Conservation (phyloP, 106 monocot species). For the Chionographis japonica region DNA sequence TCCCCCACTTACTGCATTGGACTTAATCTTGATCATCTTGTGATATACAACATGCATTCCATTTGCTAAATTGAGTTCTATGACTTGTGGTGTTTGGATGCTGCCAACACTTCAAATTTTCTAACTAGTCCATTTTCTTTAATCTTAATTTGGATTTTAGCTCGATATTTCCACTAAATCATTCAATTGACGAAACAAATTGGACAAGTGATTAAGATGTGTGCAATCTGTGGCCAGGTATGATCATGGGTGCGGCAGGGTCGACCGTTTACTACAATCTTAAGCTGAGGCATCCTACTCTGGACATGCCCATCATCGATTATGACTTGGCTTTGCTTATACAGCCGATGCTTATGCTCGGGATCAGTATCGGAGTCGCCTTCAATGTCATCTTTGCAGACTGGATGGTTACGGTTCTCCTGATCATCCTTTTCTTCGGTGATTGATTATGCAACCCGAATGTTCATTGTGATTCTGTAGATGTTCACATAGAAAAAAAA, state of each 20-base stretch:
- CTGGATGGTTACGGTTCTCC: slow-evolving; percentile 77
- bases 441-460: background rate
- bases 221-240: slow-evolving; percentile 36
- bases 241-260: slow-evolving; percentile 74
- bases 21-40: no score
- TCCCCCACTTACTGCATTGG: no score
- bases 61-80: no score
- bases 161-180: no score
- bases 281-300: slow-evolving; percentile 68
- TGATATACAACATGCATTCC: no score
- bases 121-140: no score
- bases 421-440: slow-evolving; percentile 73
- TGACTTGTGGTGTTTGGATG: no score
- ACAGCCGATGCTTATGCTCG: slow-evolving; percentile 81
- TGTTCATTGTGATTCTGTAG: background rate
- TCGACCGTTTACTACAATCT: slow-evolving; percentile 86
- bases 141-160: no score
- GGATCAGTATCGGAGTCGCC: slow-evolving; percentile 76
- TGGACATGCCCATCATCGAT: slow-evolving; percentile 62
- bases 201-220: background rate
- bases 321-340: slow-evolving; percentile 71
- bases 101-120: no score
- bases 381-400: slow-evolving; percentile 86
- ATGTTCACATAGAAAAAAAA: background rate
- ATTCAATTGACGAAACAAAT: no score